Conservation (phyloP, 257 asterid species). For the Striga asiatica region DNA sequence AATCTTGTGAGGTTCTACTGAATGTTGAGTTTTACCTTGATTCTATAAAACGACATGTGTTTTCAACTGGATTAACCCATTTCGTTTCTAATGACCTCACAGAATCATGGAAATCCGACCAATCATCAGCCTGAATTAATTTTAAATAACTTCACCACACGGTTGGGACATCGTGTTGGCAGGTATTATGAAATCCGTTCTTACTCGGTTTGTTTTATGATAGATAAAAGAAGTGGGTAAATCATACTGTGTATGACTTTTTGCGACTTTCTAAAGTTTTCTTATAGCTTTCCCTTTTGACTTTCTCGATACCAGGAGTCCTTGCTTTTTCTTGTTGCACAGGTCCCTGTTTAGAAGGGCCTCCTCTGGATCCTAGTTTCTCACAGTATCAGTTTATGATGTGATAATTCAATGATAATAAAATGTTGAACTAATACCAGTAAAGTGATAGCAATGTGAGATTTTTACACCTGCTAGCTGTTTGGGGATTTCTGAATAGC, state of each 20-base stretch:
- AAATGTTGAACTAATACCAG: no score
- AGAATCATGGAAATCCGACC: slow-evolving; percentile 97
- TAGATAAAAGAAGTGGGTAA: background rate
- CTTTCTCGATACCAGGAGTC: no score
- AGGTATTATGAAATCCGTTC: slow-evolving; percentile 42
- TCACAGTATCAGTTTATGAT: no score
- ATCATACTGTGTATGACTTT: background rate
- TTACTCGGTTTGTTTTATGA: background rate
- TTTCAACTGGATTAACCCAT: slow-evolving; percentile 7
- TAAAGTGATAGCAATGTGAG: no score
- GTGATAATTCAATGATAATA: no score
- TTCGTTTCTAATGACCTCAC: slow-evolving; percentile 15
- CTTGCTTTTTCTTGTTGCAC: no score
- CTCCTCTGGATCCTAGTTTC: no score
- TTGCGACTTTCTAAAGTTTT: no score
- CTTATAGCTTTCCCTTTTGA: no score
- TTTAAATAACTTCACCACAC: slow-evolving; percentile 78
- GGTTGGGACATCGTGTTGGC: slow-evolving; percentile 92
- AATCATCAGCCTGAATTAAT: slow-evolving; percentile 83
- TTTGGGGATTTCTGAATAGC: no score
- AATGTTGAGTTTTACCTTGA: background rate
- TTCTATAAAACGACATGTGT: background rate
- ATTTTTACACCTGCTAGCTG: no score
- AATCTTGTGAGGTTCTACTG: background rate
- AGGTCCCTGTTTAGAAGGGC: no score